These are phyloP conservation scores for Verticillium tricorpus DNA, from an alignment of 2,329 filamentous ascomycete genomes.

Conservation along the genomic window DNA sequence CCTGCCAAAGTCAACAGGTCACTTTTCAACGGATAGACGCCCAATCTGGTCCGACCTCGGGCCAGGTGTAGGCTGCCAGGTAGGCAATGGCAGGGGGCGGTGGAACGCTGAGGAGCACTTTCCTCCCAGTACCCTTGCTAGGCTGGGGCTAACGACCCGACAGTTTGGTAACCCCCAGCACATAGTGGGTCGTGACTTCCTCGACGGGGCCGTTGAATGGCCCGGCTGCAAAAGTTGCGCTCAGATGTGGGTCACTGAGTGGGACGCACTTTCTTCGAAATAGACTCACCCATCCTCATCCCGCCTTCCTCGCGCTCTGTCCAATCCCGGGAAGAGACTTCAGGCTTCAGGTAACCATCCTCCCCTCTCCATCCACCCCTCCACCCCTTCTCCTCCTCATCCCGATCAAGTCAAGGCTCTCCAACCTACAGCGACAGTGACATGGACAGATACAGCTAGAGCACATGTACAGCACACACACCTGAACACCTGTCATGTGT, in stretches of 20 bases:
- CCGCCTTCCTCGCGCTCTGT: not conserved
- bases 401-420: not conserved
- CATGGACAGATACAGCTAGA: not conserved
- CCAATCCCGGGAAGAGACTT: not conserved
- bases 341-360: not conserved
- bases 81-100: not conserved
- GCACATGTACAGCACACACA: not conserved
- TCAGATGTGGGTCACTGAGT: not conserved
- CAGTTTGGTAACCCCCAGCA: slow-evolving; percentile 22
- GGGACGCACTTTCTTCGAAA: not conserved
- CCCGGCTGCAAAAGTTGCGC: not conserved
- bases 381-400: not conserved
- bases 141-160: slow-evolving; percentile 15
- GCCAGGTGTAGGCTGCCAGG: not conserved
- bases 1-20: not conserved
- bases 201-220: not conserved
- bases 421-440: not conserved
- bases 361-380: not conserved
- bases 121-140: not conserved
- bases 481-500: not conserved
- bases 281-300: not conserved
- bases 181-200: not conserved
- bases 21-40: not conserved
- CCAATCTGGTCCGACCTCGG: not conserved
- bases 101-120: not conserved